A percentile compares a stretch with the other conserved stretches of the same genome.
Evolutionary conservation across 352 stramenopile genomes (phyloP).

Genomic region (Paralagenidium karlingii): DNA sequence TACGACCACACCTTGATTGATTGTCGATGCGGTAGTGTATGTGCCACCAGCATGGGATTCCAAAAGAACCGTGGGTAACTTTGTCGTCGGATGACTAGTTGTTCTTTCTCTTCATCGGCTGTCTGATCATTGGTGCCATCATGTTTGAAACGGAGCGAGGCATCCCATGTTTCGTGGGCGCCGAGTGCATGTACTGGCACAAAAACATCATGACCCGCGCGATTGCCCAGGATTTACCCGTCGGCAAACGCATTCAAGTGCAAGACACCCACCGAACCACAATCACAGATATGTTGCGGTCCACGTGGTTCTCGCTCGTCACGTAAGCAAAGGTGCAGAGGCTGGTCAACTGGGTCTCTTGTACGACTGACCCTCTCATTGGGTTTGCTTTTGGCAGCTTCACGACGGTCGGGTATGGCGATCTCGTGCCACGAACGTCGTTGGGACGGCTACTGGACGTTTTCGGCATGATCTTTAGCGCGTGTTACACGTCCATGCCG

Average conservation of each 20-base stretch:
- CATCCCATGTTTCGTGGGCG: constrained; percentile 42
- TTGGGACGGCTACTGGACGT: constrained; percentile 55
- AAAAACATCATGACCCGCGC: constrained; percentile 37
- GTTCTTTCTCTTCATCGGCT: constrained; percentile 66
- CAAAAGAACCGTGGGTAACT: background rate
- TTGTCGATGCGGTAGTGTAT: too few species aligned
- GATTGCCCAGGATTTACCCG: constrained; percentile 16
- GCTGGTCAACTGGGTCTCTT: too few species aligned
- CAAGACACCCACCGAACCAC: constrained; percentile 25
- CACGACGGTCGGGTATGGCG: constrained; percentile 61
- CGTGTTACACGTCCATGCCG: constrained; percentile 67
- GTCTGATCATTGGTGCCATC: constrained; percentile 38
- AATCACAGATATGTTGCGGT: constrained; percentile 61
- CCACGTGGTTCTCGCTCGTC: constrained; percentile 51
- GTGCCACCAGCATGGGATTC: too few species aligned
- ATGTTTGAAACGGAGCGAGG: constrained; percentile 72
- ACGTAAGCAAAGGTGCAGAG: too few species aligned
- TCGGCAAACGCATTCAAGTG: constrained; percentile 50
- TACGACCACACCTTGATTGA: too few species aligned
- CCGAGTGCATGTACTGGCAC: constrained; percentile 38
- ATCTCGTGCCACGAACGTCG: constrained; percentile 39
- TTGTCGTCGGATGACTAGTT: too few species aligned
- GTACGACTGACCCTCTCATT: too few species aligned
- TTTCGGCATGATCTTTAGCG: constrained; percentile 37
- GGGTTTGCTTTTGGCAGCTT: constrained; percentile 13